A percentile compares a stretch with the other conserved stretches of the same genome.
Evolutionary conservation across 345 rosid species (phyloP).

Genomic region (Gossypium ekmanianum): DNA sequence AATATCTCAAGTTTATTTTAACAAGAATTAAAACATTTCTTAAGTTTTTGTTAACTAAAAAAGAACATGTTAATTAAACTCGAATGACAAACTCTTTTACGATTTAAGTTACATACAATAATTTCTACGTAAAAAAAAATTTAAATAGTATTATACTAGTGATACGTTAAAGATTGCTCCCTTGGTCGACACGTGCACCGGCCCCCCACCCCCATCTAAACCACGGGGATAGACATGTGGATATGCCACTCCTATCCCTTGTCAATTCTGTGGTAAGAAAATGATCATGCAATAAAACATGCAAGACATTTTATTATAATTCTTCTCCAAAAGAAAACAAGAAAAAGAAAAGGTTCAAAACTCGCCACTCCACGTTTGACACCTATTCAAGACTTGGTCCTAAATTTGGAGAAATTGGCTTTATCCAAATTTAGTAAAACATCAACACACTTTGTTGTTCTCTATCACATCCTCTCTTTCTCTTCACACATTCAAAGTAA

Average conservation of each 20-base stretch:
- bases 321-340: not conserved
- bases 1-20: too few relatives aligned
- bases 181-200: constrained; percentile 16
- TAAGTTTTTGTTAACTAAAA: too few relatives aligned
- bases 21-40: too few relatives aligned
- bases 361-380: not conserved
- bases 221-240: not conserved
- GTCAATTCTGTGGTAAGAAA: not conserved
- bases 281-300: not conserved
- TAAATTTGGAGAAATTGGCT: constrained; percentile 10
- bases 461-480: not conserved
- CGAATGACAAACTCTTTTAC: too few relatives aligned
- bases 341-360: not conserved
- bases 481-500: not conserved
- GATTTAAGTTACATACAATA: too few relatives aligned
- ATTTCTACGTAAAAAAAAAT: too few relatives aligned
- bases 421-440: constrained; percentile 17
- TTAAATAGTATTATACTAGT: not conserved
- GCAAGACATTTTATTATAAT: not conserved
- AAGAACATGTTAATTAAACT: too few relatives aligned
- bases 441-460: not conserved
- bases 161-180: not conserved
- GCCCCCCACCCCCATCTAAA: not conserved
- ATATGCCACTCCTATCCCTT: not conserved
- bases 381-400: not conserved